phyloP scores from a whole-genome alignment of 371 early-diverging fungal genomes.

The Batrachochytrium dendrobatidis region DNA sequence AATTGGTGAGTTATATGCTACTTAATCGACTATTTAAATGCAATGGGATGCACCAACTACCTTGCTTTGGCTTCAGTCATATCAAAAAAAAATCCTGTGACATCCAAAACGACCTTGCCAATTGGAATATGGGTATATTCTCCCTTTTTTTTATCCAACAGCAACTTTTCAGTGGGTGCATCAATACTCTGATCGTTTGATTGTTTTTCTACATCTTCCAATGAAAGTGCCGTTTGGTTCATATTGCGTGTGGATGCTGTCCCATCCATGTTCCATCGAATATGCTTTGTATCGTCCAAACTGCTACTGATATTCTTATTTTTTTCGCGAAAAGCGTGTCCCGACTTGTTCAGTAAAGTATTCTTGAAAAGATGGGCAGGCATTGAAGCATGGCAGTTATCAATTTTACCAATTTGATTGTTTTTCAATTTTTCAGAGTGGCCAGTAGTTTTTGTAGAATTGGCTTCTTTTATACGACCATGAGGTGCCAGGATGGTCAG shows the following conservation, averaged over 20 bases:
- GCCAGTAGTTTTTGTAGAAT: too few relatives aligned
- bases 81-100: constrained; percentile 14
- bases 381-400: too few relatives aligned
- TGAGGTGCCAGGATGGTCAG: neutral
- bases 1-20: neutral
- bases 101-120: constrained; percentile 8
- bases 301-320: neutral
- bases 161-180: neutral
- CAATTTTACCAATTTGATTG: too few relatives aligned
- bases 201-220: neutral
- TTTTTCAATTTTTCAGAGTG: too few relatives aligned
- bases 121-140: constrained; percentile 11
- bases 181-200: neutral
- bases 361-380: too few relatives aligned
- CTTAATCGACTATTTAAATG: neutral
- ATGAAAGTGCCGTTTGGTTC: neutral
- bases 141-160: constrained; percentile 3
- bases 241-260: neutral
- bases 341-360: too few relatives aligned
- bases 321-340: neutral
- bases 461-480: neutral
- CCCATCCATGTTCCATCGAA: neutral
- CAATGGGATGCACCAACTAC: neutral
- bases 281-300: neutral
- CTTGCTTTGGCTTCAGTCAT: neutral